Conservation (phyloP, 1,284 basidiomycete genomes). For the Cystobasidium slooffiae region DNA sequence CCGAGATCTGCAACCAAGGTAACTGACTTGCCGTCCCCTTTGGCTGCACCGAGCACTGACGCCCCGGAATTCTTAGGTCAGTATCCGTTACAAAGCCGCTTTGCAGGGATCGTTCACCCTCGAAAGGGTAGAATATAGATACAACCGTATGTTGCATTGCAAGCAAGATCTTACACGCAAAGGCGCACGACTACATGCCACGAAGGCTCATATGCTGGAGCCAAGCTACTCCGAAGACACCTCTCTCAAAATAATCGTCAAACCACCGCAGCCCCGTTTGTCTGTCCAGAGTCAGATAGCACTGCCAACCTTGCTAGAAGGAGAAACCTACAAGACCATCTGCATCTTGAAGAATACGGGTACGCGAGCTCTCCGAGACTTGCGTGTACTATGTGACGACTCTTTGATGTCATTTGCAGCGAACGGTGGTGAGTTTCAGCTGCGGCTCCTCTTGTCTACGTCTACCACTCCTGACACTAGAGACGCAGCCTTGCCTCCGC, state of each 20-base stretch:
- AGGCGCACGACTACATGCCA: slow-evolving; percentile 58
- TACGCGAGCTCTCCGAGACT: no score
- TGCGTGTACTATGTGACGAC: no score
- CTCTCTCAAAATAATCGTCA: slow-evolving; percentile 56
- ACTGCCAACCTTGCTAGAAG: slow-evolving; percentile 53
- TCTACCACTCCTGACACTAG: no score
- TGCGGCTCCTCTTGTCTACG: no score
- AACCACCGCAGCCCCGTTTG: slow-evolving; percentile 55
- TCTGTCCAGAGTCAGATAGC: slow-evolving; percentile 50
- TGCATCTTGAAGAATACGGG: no score
- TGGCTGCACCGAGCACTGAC: neutral
- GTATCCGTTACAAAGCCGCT: slow-evolving; percentile 53
- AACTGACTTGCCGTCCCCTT: neutral
- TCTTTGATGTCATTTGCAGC: no score
- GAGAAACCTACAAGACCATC: slow-evolving; percentile 51
- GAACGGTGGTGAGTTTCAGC: no score
- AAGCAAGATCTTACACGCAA: slow-evolving; percentile 57
- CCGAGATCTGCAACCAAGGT: slow-evolving; percentile 55
- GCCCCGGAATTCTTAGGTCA: neutral
- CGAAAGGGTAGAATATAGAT: slow-evolving; percentile 56
- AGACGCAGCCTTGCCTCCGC: no score
- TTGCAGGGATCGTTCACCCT: slow-evolving; percentile 53
- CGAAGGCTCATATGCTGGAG: slow-evolving; percentile 57
- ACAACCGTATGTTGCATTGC: slow-evolving; percentile 59
- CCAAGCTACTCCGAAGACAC: slow-evolving; percentile 59